Percentiles rank a stretch among this genome's conserved stretches.
Evolutionary conservation across 1,284 basidiomycete species (phyloP).

Genomic region (Wolfiporia cocos): DNA sequence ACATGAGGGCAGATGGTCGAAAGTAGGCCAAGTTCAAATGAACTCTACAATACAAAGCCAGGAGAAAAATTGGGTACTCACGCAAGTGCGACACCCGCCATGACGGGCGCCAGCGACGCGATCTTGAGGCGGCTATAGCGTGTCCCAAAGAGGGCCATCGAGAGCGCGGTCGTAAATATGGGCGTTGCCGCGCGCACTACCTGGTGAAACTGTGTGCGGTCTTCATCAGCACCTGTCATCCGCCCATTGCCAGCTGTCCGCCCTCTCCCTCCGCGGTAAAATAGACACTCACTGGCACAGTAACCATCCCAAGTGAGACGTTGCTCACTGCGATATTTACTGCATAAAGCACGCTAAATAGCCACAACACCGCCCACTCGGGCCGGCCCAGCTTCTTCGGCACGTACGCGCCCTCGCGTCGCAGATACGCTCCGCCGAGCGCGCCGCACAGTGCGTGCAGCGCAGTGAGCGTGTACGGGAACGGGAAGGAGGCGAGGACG

Average conservation of each 20-base stretch:
- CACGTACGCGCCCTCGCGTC: slow-evolving; percentile 54
- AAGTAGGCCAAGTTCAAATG: too few species aligned
- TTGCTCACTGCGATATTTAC: slow-evolving; percentile 93
- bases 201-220: slow-evolving; percentile 75
- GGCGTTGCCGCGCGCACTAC: slow-evolving; percentile 91
- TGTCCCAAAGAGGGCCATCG: slow-evolving; percentile 49
- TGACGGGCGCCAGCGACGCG: slow-evolving; percentile 79
- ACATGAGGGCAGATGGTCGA: too few species aligned
- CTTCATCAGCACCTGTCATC: too few species aligned
- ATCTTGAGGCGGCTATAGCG: slow-evolving; percentile 54
- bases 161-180: slow-evolving; percentile 81
- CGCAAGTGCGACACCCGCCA: slow-evolving; percentile 90
- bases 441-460: slow-evolving; percentile 81
- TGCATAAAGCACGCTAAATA: slow-evolving; percentile 86
- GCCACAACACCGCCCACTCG: slow-evolving; percentile 61
- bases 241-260: too few species aligned
- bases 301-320: slow-evolving; percentile 81
- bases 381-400: slow-evolving; percentile 49
- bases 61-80: slow-evolving; percentile 36
- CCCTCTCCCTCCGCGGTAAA: too few species aligned
- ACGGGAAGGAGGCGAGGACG: slow-evolving; percentile 85
- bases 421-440: slow-evolving; percentile 70
- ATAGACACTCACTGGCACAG: slow-evolving; percentile 82
- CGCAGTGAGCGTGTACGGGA: slow-evolving; percentile 87
- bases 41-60: too few species aligned